Base-by-base conservation (phyloP, 768 basidiomycete genomes). In the Cystobasidium onofrii region DNA sequence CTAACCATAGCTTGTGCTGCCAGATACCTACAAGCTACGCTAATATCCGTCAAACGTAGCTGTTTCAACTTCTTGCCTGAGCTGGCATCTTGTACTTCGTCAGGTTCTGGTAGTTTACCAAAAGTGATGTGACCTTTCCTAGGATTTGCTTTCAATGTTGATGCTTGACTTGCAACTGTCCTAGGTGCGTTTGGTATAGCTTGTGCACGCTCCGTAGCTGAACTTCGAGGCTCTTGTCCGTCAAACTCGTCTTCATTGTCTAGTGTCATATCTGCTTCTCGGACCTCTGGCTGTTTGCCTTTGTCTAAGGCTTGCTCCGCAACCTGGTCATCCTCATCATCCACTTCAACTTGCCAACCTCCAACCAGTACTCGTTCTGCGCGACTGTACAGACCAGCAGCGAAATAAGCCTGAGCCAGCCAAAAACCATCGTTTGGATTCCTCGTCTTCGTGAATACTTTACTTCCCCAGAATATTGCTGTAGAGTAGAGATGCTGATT, bases 361-460 rank as follows among this genome's bases (percentile, higher is more conserved):
- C 61, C 73, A 18, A 89, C 92, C 57, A 99, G 85, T 31, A 99
- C 84, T 57, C 89, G 87, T 81, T 97, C 92, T 12, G 96, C 94
- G 60, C 94, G 90, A 9, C 92, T 88, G 82, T 95, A 98, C 75
- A 96, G 91, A 78, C 94, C 88, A 1, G 90, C 93, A 84, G 94
- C 89, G 81, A 98, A 99, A 81, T 93, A 92, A 0, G 90, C 92
- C 81, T 99, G 96, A 1, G 96, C 94, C 25, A 99, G 87, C 96
- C 96, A 99, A 82, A 99, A 98, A 15, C 93, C 96, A 81, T 99
- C 96, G 80, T 97, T 96, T 34, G 93, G 89, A 78, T 98, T 92
- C 75, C 88, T 90, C 34, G 96, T 98, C 91, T 92, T 94, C 75
- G 87, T 90, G 60, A 97, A 84, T 57, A 98, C 88, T 81, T 99